Base-by-base conservation (phyloP, 1,284 basidiomycete species). In the Ceratobasidium sp. region DNA sequence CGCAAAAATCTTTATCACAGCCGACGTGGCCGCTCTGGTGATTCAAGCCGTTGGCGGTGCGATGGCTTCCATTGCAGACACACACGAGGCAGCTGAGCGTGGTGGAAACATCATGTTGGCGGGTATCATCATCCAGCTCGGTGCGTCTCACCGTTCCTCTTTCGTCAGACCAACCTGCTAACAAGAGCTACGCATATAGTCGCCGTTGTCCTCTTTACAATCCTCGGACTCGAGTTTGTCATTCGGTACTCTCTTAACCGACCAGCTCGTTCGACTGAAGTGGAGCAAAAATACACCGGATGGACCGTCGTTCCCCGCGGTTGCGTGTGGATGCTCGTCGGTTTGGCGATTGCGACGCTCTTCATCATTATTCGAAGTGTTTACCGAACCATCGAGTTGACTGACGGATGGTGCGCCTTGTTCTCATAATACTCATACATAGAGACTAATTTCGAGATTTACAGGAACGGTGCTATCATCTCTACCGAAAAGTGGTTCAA, bases 31-130 rank as follows among this genome's bases (percentile, higher is more conserved):
- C 58, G 79, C 80, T 0, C 77, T 84, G 34, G 75, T 81, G 65
- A 77, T 84, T 8, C 80, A 84, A 74, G 80, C 79, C 1, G 75
- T 81, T 21, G 83, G 83, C 1, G 82, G 81, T 9, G 82, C 80
- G 1, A 77, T 78, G 48, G 80, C 80, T 1, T 78, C 76, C 10
- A 55, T 16, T 9, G 61, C 75, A 3, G 53, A 67, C 9, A 71
- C 59, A 21, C 60, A n/a, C 14, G 52, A 72, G n/a, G 72, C 45
- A 8, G 26, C 75, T 16, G 55, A 73, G 43, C 45, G 72, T 55
- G 74, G 77, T 43, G 75, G 74, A 18, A 45, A 75, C 28, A 76
- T 78, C 64, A 77, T 78, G 77, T 72, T 78, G 16, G 76, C 60
- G 28, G 79, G 79, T 28, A 77, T 79, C 71, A 64, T 77, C 57